Evolutionary conservation across 768 basidiomycete genomes (phyloP), one percentile per base, ranked within the genome.

Genomic region (Leccinum sublutescens): DNA sequence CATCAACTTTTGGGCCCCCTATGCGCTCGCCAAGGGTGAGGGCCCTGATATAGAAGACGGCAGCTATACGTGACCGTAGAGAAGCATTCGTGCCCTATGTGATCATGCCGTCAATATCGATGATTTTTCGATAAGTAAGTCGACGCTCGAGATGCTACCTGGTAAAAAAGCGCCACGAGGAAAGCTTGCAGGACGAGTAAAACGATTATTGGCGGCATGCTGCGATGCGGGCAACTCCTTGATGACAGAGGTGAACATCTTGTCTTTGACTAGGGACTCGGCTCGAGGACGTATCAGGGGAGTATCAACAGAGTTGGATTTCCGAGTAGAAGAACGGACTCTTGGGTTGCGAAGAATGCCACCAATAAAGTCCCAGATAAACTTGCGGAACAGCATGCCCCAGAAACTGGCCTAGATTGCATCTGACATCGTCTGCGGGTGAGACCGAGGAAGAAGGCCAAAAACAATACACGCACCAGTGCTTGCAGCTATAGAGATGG

Each of bases 361-460:
- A 76, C 31, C 11, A 12, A 33, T 33, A 2, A 33, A 33, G 11
- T 96, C 95, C 90, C 91, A 96, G 77, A 96, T 95, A 83, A 93
- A 96, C 77, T 96, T 96, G 74, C 93, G 90, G 77, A 85, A 94
- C 66, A 88, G 77, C 14, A 95, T 72, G 17, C 86, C 94, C 76
- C 84, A 95, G 75, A 90, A 87, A 33, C 83, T 78, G 14, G 89
- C 87, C 92, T 91, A 93, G 11, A 93, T 77, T 58, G 86, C 83
- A 71, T 91, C 91, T 93, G 61, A 27, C 31, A 50, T 40, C 11
- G 11, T 33, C 31, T 33, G 31, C 11, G 0, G 36, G 59, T 56
- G 29, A 58, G 62, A 55, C 29, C 11, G 19, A 19, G 33, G 19
- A 17, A 31, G 34, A 31, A 9, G 21, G 34, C 14, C 50, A 58